phyloP scores from a whole-genome alignment of 495 filamentous ascomycete genomes.

The Antarctomyces pellizariae region DNA sequence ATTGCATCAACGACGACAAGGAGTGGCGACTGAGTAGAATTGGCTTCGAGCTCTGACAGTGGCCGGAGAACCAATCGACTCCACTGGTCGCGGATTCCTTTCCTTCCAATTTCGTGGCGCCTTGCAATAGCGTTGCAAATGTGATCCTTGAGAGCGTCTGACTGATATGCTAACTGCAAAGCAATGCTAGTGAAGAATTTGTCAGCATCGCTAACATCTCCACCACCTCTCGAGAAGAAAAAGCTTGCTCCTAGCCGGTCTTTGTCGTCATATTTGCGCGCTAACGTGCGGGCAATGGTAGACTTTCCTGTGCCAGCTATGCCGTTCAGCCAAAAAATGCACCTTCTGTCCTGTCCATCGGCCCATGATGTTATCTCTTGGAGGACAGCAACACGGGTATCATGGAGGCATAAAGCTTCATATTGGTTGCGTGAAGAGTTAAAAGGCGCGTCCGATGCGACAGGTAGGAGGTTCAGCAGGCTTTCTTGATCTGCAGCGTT shows the following conservation, averaged over 20 bases:
- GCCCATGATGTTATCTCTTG: slow-evolving; percentile 9
- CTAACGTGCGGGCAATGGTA: slow-evolving; percentile 6
- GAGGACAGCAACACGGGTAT: slow-evolving; percentile 14
- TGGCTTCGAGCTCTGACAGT: slow-evolving; percentile 6
- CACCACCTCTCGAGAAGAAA: slow-evolving; percentile 6
- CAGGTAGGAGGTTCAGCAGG: too few species aligned
- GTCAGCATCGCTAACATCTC: slow-evolving; percentile 7
- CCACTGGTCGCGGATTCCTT: slow-evolving; percentile 6
- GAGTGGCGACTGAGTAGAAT: neutral
- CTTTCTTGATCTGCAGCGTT: too few species aligned
- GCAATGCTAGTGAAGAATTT: slow-evolving; percentile 8
- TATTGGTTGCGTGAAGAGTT: slow-evolving; percentile 13
- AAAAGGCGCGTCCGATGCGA: slow-evolving; percentile 6
- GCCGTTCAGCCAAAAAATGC: slow-evolving; percentile 19
- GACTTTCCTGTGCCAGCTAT: slow-evolving; percentile 5
- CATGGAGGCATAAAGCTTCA: slow-evolving; percentile 10
- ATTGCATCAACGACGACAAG: slow-evolving; percentile 9
- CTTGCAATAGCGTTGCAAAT: slow-evolving; percentile 6
- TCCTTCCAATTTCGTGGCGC: slow-evolving; percentile 5
- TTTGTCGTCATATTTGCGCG: slow-evolving; percentile 3
- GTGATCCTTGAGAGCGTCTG: slow-evolving; percentile 1
- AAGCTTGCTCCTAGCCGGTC: slow-evolving; percentile 5
- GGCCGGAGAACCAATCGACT: slow-evolving; percentile 6
- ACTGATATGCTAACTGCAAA: neutral
- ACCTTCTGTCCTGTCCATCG: neutral